Conservation (phyloP, 352 stramenopile genomes). For the Phytophthora megakarya region DNA sequence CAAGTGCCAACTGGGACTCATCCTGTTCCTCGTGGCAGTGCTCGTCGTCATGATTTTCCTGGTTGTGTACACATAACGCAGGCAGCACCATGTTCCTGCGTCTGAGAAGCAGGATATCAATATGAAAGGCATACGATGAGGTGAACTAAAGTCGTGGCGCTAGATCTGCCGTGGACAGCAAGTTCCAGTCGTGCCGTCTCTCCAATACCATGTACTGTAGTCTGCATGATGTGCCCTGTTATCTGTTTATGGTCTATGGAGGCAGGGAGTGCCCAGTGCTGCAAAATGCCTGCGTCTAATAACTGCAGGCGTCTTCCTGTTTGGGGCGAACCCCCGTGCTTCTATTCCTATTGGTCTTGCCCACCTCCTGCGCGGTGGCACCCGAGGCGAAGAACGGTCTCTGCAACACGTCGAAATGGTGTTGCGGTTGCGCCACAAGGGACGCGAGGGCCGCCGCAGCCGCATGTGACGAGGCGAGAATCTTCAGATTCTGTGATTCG, state of each 20-base stretch:
- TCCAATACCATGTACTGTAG: slow-evolving; percentile 35
- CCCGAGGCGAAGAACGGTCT: slow-evolving; percentile 24
- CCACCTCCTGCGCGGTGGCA: slow-evolving; percentile 30
- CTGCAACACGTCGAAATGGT: slow-evolving; percentile 40
- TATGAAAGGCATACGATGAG: slow-evolving; percentile 1
- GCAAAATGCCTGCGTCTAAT: slow-evolving; percentile 33
- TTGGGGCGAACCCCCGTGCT: slow-evolving; percentile 36
- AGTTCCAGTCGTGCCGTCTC: slow-evolving; percentile 3
- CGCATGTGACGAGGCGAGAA: slow-evolving; percentile 41
- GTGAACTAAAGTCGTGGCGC: not conserved
- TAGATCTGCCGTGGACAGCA: slow-evolving; percentile 26
- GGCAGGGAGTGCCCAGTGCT: slow-evolving; percentile 6
- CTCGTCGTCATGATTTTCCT: slow-evolving; percentile 81
- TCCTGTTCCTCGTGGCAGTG: slow-evolving; percentile 70
- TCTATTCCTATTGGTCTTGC: slow-evolving; percentile 40
- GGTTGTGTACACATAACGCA: slow-evolving; percentile 79
- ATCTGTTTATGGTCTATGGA: slow-evolving; percentile 33
- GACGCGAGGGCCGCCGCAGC: slow-evolving; percentile 49
- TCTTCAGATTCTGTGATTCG: slow-evolving; percentile 2
- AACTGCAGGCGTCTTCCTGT: slow-evolving; percentile 46
- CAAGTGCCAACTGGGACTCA: slow-evolving; percentile 78
- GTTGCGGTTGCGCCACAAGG: slow-evolving; percentile 43
- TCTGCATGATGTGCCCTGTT: slow-evolving; percentile 22
- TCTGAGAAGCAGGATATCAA: slow-evolving; percentile 1
- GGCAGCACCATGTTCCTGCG: not conserved